Base-by-base conservation (phyloP, 306 rosid genomes). In the Rosa multiflora region DNA sequence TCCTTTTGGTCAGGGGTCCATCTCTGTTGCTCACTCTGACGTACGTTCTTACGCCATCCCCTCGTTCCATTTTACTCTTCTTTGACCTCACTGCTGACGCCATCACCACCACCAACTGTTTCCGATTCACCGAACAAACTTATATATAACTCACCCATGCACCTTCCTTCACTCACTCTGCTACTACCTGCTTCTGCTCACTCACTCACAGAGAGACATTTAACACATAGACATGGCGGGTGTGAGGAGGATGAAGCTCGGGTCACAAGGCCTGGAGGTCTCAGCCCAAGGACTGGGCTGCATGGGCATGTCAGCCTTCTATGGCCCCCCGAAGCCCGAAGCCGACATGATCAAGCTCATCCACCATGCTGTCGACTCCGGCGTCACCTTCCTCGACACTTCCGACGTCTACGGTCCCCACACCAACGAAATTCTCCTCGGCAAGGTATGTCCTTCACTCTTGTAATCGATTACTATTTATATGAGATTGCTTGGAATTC, bases 211-310 rank as follows among this genome's bases (percentile, higher is more conserved):
- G 0, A 2, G 35, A 32, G 29, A 26, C 35, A 32, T 32, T 32
- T 32, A 88, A 32, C 35, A 32, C 35, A 32, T 32, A 32, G 86
- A 89, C 4, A 47, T 26, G 37, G 29, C 21, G 13, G 13, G 47
- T 1, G 12, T 66, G 47, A 37, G 47, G 13, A 66, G 70, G 46
- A 66, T 66, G 21, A 66, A 66, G 70, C 70, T 66, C 8, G 47
- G 70, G 21, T 66, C 47, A 10, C 47, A 66, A 66, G 70, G 70
- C 23, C 70, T 66, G 23, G 47, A 37, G 47, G 26, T 66, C 2
- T 89, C 97, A 0, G 74, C 76, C 2, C 92, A 91, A 40, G 97
- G 94, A 62, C 88, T 89, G 21, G 97, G 97, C 0, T 91, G 97
- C 75, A 84, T 89, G 96, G 83, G 90, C 3, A 91, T 94, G 98